phyloP scores from a whole-genome alignment of 768 basidiomycete species.

The Podaxis sp. region DNA sequence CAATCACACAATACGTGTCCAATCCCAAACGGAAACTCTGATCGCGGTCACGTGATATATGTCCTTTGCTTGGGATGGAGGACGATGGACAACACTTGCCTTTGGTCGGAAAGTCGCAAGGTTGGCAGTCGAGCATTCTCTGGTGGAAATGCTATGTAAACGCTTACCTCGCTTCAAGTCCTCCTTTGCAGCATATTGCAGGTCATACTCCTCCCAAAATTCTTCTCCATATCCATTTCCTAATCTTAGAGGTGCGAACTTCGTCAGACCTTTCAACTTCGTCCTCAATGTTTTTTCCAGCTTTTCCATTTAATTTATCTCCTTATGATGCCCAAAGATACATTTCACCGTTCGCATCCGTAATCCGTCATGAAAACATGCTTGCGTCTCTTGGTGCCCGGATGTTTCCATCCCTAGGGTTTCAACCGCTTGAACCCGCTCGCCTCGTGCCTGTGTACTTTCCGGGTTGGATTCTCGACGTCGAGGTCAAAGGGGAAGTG shows the following conservation, averaged over 20 bases:
- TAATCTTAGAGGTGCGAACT: slow-evolving; percentile 32
- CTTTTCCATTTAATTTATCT: slow-evolving; percentile 47
- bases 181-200: not conserved
- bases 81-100: not conserved
- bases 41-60: not conserved
- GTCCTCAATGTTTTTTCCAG: slow-evolving; percentile 22
- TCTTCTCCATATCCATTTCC: slow-evolving; percentile 24
- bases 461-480: slow-evolving; percentile 60
- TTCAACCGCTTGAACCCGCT: slow-evolving; percentile 36
- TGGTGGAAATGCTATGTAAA: slow-evolving; percentile 12
- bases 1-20: slow-evolving; percentile 26
- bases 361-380: slow-evolving; percentile 18
- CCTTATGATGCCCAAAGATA: slow-evolving; percentile 38
- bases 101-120: too few relatives aligned
- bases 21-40: not conserved
- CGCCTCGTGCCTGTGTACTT: slow-evolving; percentile 53
- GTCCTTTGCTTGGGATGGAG: not conserved
- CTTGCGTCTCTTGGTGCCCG: slow-evolving; percentile 29
- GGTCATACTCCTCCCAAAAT: not conserved
- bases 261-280: not conserved
- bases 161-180: not conserved
- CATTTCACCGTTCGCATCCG: slow-evolving; percentile 30
- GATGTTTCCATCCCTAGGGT: slow-evolving; percentile 32
- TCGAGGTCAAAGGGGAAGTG: slow-evolving; percentile 40
- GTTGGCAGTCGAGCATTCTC: not conserved